Evolutionary conservation across 225 moss, liverwort and hornwort species (phyloP).

Genomic region (Marchantia paleacea): DNA sequence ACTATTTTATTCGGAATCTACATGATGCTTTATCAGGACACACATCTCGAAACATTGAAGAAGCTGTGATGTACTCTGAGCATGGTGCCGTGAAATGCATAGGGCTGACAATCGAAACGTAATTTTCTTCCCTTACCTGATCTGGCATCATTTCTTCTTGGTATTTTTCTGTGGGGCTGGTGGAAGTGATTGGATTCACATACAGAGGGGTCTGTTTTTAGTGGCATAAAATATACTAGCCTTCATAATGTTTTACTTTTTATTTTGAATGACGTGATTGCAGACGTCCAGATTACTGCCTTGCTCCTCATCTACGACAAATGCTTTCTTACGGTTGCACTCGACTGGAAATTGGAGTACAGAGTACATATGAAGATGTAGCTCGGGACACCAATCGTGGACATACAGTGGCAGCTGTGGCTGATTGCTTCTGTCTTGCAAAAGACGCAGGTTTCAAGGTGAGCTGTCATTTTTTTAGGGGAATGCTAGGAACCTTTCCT

Average conservation of each 20-base stretch:
- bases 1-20: constrained; percentile 96
- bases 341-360: constrained; percentile 96
- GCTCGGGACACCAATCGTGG: constrained; percentile 98
- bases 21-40: constrained; percentile 98
- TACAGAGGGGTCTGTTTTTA: neutral
- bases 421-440: constrained; percentile 93
- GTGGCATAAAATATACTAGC: neutral
- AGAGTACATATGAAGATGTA: constrained; percentile 98
- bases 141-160: neutral
- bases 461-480: neutral
- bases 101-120: constrained; percentile 99
- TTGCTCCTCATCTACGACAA: constrained; percentile 92
- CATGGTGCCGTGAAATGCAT: constrained; percentile 97
- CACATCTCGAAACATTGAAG: constrained; percentile 77
- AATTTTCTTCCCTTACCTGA: constrained; percentile 5
- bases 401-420: constrained; percentile 94
- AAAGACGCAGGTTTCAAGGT: constrained; percentile 99
- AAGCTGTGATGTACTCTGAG: constrained; percentile 97
- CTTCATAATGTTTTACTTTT: neutral
- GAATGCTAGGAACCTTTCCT: neutral
- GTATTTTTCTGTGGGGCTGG: neutral
- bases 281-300: constrained; percentile 99
- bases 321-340: constrained; percentile 98
- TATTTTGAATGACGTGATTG: constrained; percentile 26
- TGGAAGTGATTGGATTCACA: neutral